phyloP scores from a whole-genome alignment of 169 alveolate genomes.

The Cyclospora cayetanensis region DNA sequence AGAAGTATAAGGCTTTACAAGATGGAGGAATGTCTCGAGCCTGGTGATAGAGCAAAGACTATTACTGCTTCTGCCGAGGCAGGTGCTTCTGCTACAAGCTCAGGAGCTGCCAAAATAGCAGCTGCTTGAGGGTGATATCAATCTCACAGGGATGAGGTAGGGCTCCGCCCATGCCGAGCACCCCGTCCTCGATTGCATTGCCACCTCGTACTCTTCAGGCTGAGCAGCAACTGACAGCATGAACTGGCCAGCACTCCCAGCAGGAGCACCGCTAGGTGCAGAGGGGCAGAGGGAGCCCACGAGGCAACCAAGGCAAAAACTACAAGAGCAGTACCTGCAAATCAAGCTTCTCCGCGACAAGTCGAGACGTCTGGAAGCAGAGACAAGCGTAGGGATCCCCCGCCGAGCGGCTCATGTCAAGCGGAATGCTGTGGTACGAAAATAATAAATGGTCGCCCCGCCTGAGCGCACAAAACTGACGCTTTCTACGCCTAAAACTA shows the following conservation, averaged over 20 bases:
- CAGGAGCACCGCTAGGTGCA: slow-evolving; percentile 18
- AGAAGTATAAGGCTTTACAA: no score
- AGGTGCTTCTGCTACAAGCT: not conserved
- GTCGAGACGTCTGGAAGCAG: slow-evolving; percentile 69
- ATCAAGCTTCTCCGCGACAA: slow-evolving; percentile 43
- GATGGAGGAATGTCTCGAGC: no score
- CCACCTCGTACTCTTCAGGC: slow-evolving; percentile 63
- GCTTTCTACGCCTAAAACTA: no score
- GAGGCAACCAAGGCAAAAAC: not conserved
- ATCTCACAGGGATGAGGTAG: slow-evolving; percentile 41
- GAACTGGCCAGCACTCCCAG: not conserved
- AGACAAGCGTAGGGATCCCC: slow-evolving; percentile 70
- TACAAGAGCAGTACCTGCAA: slow-evolving; percentile 11
- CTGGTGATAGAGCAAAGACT: no score
- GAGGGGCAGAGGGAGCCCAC: not conserved
- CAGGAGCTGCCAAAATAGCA: not conserved
- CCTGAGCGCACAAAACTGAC: not conserved
- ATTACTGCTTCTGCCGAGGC: not conserved
- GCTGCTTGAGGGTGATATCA: not conserved
- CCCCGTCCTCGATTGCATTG: slow-evolving; percentile 68
- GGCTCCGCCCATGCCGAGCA: slow-evolving; percentile 65
- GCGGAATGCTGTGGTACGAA: slow-evolving; percentile 71
- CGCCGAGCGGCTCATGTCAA: not conserved
- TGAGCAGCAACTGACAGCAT: slow-evolving; percentile 4
- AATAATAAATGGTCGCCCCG: slow-evolving; percentile 47